Conservation (phyloP, 805 yeast genomes). For the Candida maris region DNA sequence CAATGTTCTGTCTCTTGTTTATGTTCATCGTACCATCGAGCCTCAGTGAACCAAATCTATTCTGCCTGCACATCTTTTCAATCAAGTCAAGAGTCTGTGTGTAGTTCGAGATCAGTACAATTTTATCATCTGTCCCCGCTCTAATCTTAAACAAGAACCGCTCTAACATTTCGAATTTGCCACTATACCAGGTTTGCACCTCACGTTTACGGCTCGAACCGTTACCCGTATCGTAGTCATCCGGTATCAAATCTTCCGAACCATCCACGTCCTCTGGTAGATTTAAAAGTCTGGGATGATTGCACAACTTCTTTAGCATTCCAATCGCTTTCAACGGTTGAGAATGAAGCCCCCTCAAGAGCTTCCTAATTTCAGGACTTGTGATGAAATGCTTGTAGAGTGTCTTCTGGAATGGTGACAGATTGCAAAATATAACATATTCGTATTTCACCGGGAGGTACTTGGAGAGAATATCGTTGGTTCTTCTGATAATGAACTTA, state of each 20-base stretch:
- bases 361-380: constrained; percentile 69
- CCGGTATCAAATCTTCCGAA: constrained; percentile 61
- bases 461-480: constrained; percentile 90
- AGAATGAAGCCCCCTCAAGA: constrained; percentile 64
- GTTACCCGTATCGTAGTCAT: constrained; percentile 56
- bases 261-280: constrained; percentile 79
- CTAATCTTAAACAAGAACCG: constrained; percentile 77
- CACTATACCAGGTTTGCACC: constrained; percentile 77
- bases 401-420: constrained; percentile 70
- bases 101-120: constrained; percentile 90
- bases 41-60: constrained; percentile 72
- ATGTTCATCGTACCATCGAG: constrained; percentile 92
- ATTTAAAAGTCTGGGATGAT: constrained; percentile 83
- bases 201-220: constrained; percentile 59
- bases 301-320: constrained; percentile 82
- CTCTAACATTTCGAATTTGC: constrained; percentile 81
- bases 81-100: constrained; percentile 91
- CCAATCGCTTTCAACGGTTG: constrained; percentile 92
- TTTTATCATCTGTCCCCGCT: constrained; percentile 85
- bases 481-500: constrained; percentile 87
- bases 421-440: constrained; percentile 88
- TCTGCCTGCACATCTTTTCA: constrained; percentile 76
- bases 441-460: constrained; percentile 95
- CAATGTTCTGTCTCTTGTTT: constrained; percentile 87
- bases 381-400: constrained; percentile 73